A percentile compares a stretch with the other conserved stretches of the same genome.
Conservation (phyloP, 2,329 filamentous ascomycete genomes). For the Curvularia verruculosa region DNA sequence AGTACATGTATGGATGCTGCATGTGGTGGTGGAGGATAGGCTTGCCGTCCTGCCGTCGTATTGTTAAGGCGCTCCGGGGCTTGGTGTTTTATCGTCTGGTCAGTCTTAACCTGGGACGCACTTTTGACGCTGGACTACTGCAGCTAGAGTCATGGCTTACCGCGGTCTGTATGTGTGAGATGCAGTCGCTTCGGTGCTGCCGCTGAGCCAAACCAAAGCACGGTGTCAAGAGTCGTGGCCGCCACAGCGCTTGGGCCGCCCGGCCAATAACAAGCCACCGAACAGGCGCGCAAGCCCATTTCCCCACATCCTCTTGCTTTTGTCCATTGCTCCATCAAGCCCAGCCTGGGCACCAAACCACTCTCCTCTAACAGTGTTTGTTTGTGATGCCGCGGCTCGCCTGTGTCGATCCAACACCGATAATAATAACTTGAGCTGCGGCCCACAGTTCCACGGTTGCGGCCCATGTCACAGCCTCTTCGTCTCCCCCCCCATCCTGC, state of each 20-base stretch:
- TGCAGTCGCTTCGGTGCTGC: slow-evolving; percentile 11
- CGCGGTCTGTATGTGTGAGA: neutral
- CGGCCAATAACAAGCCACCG: neutral
- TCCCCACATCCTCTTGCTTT: slow-evolving; percentile 4
- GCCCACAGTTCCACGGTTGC: neutral
- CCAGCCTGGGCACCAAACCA: slow-evolving; percentile 2
- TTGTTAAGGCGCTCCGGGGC: neutral
- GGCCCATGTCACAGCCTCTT: neutral
- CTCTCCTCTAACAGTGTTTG: slow-evolving; percentile 10
- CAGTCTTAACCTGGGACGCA: neutral
- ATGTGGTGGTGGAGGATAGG: neutral
- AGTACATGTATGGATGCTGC: neutral
- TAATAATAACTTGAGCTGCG: neutral
- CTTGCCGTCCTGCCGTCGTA: neutral
- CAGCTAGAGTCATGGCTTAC: slow-evolving; percentile 14
- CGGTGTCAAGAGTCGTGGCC: neutral
- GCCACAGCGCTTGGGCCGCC: slow-evolving; percentile 8
- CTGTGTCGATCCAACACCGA: neutral
- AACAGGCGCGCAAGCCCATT: neutral
- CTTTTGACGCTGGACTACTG: slow-evolving; percentile 18
- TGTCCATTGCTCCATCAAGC: neutral
- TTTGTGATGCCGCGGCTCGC: slow-evolving; percentile 12
- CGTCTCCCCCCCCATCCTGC: neutral
- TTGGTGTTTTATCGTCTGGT: neutral
- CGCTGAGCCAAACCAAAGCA: slow-evolving; percentile 9